Evolutionary conservation across 306 rosid species (phyloP).

Genomic region (Begonia fuchsioides): DNA sequence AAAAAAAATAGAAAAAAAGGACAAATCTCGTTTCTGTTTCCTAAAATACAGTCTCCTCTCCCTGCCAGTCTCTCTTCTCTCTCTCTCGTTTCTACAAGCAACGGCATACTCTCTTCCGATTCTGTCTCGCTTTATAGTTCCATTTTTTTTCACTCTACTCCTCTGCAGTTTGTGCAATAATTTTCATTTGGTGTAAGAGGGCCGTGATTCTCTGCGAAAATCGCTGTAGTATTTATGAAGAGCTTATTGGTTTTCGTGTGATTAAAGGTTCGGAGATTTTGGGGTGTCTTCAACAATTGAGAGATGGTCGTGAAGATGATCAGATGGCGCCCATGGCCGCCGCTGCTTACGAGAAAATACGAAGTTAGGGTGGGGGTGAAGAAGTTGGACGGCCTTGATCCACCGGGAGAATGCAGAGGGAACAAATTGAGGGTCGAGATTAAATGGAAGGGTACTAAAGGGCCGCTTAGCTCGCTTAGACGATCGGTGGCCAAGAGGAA

Average conservation of each 20-base stretch:
- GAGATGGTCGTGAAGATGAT: constrained; percentile 85
- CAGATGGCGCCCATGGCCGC: constrained; percentile 97
- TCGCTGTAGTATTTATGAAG: neutral
- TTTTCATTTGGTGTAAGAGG: neutral
- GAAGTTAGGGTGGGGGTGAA: constrained; percentile 37
- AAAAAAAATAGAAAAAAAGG: no score
- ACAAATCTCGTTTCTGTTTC: no score
- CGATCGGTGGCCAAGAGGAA: constrained; percentile 46
- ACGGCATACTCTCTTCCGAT: neutral
- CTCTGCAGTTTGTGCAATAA: neutral
- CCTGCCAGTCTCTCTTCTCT: neutral
- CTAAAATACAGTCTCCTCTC: no score
- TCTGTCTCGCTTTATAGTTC: neutral
- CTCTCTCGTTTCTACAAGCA: neutral
- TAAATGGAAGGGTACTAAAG: constrained; percentile 75
- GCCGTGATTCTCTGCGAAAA: neutral
- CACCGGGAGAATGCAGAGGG: constrained; percentile 15
- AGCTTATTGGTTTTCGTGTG: neutral
- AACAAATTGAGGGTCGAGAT: constrained; percentile 42
- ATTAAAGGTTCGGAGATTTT: neutral
- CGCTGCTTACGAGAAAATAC: constrained; percentile 43
- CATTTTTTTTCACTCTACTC: neutral
- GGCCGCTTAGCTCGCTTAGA: constrained; percentile 49
- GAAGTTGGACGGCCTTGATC: constrained; percentile 45
- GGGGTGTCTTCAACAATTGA: neutral